Conservation (phyloP, 2,329 filamentous ascomycete genomes). For the Fusarium globosum region DNA sequence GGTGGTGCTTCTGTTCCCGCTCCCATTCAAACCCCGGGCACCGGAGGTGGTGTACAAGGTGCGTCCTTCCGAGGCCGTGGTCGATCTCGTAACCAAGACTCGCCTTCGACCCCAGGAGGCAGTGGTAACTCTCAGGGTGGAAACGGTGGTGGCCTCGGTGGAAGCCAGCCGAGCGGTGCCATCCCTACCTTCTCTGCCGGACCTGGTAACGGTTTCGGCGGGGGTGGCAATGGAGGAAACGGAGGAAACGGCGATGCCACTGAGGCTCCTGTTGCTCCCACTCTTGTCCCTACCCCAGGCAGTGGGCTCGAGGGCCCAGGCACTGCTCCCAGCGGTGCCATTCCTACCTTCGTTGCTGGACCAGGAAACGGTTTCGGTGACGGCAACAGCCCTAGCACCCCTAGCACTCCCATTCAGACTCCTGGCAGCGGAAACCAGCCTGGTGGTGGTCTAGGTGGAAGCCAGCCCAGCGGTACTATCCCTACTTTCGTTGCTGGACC, state of each 20-base stretch:
- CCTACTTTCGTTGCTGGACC: constrained; percentile 26
- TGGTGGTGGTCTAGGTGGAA: background rate
- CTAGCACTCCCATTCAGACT: background rate
- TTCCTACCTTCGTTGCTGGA: constrained; percentile 24
- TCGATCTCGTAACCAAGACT: background rate
- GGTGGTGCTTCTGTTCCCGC: background rate
- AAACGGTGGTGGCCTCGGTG: background rate
- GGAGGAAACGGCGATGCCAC: constrained; percentile 6
- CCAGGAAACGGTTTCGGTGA: constrained; percentile 22
- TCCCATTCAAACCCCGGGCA: constrained; percentile 6
- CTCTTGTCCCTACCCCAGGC: constrained; percentile 23
- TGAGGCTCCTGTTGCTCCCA: constrained; percentile 16
- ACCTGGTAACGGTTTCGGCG: background rate
- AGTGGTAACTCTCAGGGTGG: background rate
- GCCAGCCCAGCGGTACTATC: background rate
- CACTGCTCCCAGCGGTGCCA: constrained; percentile 4
- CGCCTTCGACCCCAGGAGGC: background rate
- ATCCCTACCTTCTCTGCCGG: background rate
- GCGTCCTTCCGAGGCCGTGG: background rate
- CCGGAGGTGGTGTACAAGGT: background rate
- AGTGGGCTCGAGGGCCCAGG: constrained; percentile 23
- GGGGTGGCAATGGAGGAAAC: background rate
- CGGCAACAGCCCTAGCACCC: background rate
- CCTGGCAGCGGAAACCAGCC: background rate
- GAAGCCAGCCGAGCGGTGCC: background rate